Base-by-base conservation (phyloP, 2,329 filamentous ascomycete species). In the Arthrobotrys musiformis region DNA sequence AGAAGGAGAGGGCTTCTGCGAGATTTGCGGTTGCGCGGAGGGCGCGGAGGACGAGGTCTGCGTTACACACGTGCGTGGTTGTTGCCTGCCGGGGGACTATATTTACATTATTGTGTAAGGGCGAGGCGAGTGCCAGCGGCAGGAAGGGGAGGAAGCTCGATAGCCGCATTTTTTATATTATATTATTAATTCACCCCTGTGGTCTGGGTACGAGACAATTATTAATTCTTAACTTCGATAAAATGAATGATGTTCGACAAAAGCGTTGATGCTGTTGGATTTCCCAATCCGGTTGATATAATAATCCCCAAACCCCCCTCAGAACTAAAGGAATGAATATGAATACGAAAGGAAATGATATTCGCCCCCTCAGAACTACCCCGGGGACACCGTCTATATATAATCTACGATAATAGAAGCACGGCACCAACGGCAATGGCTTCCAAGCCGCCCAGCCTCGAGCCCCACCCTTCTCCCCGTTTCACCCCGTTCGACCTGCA, bases 11-110 rank as follows among this genome's bases (percentile, higher is more conserved):
- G 1, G 48, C 52, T 5, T 46, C 35, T 1, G 33, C 37, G 13
- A 58, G 22, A 22, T 58, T 28, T 11, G 13, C 17, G 50, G 48
- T 56, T 15, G 28, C 33, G 9, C 63, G 50, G 6, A 68, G 24
- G 5, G 48, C 46, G 17, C 63, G 63, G 15, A 68, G 63, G 35
- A 68, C 22, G 26, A 37, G 33, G 26, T 69, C 52, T 6, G 50
- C 37, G 28, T 60, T 69, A 6, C 64, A 69, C 3, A 30, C 13
- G 30, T 35, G 50, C 11, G 22, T 56, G 35, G 33, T 54, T 13
- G 28, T 58, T 24, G 46, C 28, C n/a, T 66, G 26, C 4, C 48
- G 40, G 3, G 19, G 24, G n/a, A 37, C 19, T 42, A 42, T 6
- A n/a, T 42, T n/a, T 1, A 5, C 15, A 7, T 44, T 17, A 4